Conservation (phyloP, 768 basidiomycete genomes). For the Lactifluus echinatus region DNA sequence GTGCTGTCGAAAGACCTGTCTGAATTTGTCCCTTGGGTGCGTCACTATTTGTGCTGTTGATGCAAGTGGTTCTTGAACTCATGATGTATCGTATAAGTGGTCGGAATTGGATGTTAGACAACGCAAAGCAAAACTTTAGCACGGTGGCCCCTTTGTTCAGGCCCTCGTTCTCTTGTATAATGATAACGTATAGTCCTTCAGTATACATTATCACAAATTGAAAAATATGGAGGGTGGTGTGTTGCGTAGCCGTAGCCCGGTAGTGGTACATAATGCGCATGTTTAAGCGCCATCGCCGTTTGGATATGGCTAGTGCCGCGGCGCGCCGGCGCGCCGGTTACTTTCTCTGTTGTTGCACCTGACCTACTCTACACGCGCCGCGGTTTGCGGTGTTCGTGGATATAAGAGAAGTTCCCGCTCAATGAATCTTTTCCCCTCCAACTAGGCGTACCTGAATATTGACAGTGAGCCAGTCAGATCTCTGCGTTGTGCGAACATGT, state of each 20-base stretch:
- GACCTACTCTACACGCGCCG: too few species aligned
- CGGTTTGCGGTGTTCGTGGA: too few species aligned
- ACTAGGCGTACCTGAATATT: neutral
- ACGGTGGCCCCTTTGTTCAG: too few species aligned
- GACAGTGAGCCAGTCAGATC: constrained; percentile 8
- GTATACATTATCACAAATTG: too few species aligned
- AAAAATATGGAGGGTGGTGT: neutral
- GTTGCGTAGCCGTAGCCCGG: too few species aligned
- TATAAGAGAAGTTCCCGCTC: neutral
- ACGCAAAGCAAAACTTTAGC: constrained; percentile 10
- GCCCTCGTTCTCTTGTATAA: too few species aligned
- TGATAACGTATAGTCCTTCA: too few species aligned
- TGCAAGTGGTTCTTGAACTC: neutral
- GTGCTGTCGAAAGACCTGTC: constrained; percentile 33
- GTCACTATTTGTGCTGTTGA: constrained; percentile 15
- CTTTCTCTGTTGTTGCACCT: too few species aligned
- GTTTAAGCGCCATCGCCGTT: too few species aligned
- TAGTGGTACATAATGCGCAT: too few species aligned
- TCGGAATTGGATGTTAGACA: constrained; percentile 11
- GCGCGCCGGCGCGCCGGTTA: too few species aligned
- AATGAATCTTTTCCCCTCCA: neutral
- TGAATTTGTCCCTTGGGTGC: constrained; percentile 48
- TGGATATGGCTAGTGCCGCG: neutral
- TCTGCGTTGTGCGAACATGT: neutral
- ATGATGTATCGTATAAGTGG: constrained; percentile 29